Evolutionary conservation across 2,329 filamentous ascomycete species (phyloP).

Genomic region (Fusarium sp.): DNA sequence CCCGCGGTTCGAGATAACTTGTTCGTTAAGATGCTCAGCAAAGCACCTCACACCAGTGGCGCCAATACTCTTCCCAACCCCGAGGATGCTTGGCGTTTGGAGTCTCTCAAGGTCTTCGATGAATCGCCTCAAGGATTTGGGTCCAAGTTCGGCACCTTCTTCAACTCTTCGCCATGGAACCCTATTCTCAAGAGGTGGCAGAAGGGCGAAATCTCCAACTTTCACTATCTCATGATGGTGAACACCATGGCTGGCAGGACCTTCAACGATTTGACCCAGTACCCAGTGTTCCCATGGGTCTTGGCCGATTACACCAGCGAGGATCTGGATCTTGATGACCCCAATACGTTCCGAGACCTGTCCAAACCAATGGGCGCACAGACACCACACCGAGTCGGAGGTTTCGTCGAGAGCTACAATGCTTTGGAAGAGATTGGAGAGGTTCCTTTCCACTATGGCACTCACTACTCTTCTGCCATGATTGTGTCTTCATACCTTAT

Average conservation of each 20-base stretch:
- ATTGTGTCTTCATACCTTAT: constrained; percentile 97
- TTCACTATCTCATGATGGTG: constrained; percentile 98
- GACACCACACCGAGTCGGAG: constrained; percentile 76
- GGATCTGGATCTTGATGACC: constrained; percentile 87
- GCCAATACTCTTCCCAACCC: constrained; percentile 77
- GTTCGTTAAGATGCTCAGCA: constrained; percentile 77
- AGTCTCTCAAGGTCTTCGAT: constrained; percentile 78
- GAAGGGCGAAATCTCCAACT: constrained; percentile 95
- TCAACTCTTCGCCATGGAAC: constrained; percentile 84
- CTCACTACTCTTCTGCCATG: constrained; percentile 99
- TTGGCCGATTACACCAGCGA: constrained; percentile 95
- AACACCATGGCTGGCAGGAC: constrained; percentile 97
- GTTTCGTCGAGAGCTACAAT: constrained; percentile 86
- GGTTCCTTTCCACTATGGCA: constrained; percentile 95
- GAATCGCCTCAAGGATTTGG: constrained; percentile 74
- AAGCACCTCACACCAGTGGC: constrained; percentile 83
- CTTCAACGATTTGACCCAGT: constrained; percentile 98
- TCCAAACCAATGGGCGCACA: constrained; percentile 98
- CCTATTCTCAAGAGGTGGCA: constrained; percentile 91
- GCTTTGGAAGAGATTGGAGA: constrained; percentile 93
- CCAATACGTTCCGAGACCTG: constrained; percentile 87
- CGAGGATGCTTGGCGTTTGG: constrained; percentile 92
- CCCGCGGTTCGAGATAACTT: constrained; percentile 81
- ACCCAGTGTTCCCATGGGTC: constrained; percentile 98
- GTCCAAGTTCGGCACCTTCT: constrained; percentile 91